These are phyloP conservation scores for Penicillium flavigenum DNA, from an alignment of 495 filamentous ascomycete species.

Conservation along the genomic window DNA sequence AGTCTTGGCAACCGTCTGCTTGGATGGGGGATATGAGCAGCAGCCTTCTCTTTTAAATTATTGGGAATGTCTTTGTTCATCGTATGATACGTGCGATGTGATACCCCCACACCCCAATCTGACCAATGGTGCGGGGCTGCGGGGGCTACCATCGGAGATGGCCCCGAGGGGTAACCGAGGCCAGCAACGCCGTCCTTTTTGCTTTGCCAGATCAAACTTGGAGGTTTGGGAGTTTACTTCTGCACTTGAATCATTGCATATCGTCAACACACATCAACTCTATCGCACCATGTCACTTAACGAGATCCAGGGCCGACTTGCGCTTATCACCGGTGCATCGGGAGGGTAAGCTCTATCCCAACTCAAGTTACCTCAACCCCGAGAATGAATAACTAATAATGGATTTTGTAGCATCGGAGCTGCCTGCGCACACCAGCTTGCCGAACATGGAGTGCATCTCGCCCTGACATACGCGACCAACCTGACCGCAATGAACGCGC, in stretches of 20 bases:
- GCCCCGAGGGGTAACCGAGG: constrained; percentile 29
- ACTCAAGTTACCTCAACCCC: neutral
- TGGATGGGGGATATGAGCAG: constrained; percentile 47
- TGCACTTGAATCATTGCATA: neutral
- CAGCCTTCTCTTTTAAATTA: constrained; percentile 40
- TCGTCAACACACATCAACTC: neutral
- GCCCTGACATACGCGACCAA: constrained; percentile 63
- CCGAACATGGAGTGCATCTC: constrained; percentile 51
- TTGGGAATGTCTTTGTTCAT: neutral
- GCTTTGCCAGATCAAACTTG: constrained; percentile 6
- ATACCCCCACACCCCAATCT: constrained; percentile 5
- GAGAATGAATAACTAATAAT: constrained; percentile 8
- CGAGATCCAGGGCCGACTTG: constrained; percentile 56
- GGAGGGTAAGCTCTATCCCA: constrained; percentile 51
- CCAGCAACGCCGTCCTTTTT: constrained; percentile 7
- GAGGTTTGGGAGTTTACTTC: neutral
- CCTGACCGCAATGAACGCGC: constrained; percentile 41
- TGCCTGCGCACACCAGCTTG: constrained; percentile 58
- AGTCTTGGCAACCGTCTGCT: constrained; percentile 41
- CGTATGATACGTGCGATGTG: neutral
- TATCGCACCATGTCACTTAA: constrained; percentile 41
- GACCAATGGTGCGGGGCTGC: constrained; percentile 28
- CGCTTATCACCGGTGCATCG: constrained; percentile 64
- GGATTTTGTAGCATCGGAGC: constrained; percentile 53
- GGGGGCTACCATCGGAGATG: constrained; percentile 25